Base-by-base conservation (phyloP, 169 alveolate species). In the Plasmodium yoelii region DNA sequence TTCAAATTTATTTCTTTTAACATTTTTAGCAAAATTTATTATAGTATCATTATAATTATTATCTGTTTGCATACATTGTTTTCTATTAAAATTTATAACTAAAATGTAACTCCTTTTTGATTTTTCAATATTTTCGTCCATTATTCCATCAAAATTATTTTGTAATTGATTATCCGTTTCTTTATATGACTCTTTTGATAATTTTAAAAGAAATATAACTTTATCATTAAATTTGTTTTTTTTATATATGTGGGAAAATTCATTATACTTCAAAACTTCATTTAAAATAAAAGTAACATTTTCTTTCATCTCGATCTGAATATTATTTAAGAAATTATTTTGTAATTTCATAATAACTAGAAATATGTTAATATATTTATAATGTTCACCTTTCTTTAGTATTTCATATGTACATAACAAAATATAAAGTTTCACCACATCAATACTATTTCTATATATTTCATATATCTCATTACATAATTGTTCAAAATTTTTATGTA, bases 321-420 rank as follows among this genome's bases (percentile, higher is more conserved):
- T 22, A 28, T 69, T 44, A 70, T 86, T 86, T 60, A 86, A 69
- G 64, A 86, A 86, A 18, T 10, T 22, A 24, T 68, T 51, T 61
- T 46, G 55, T 28, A 86, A 70, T 69, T 86, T 70, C 46, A 70
- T 68, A 8, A 86, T 26, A 46, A 69, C 13, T n/a, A 69, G 42
- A 57, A 69, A 70, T 39, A 86, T 42, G n/a, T 86, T 47, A 47
- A 68, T 68, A 70, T 86, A 57, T 70, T 86, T 86, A 70, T 70
- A 59, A 39, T 34, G 46, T 26, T 70, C 69, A 69, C 82, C 47
- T 68, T 57, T 86, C 19, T 86, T 72, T 44, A 86, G 60, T 26
- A 86, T 57, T 70, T 86, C 86, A 42, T 70, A 70, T 69, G 71
- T 51, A 3, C 87, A 86, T 61, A 86, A 42, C 34, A 86, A 10